Conservation (phyloP, 257 asterid species). For the Oldenlandia corymbosa region DNA sequence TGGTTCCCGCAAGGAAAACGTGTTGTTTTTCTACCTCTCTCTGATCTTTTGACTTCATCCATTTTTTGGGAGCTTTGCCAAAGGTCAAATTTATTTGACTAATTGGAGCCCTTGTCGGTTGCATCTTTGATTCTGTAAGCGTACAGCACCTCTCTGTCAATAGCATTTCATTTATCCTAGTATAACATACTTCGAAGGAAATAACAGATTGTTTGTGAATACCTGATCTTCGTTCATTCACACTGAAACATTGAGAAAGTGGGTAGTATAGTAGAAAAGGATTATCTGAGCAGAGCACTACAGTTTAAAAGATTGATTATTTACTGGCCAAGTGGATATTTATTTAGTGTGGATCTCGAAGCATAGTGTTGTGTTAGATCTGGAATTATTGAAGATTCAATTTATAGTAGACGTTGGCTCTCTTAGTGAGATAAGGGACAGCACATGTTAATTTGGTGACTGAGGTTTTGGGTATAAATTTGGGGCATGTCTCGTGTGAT, state of each 20-base stretch:
- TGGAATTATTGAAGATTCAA: constrained; percentile 16
- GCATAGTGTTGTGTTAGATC: constrained; percentile 24
- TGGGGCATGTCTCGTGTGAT: too few relatives aligned
- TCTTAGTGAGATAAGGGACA: constrained; percentile 9
- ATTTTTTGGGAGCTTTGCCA: too few relatives aligned
- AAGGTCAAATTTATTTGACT: not conserved
- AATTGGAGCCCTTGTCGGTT: constrained; percentile 3
- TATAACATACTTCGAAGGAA: not conserved
- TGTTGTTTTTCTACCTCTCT: not conserved
- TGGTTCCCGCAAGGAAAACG: constrained; percentile 12
- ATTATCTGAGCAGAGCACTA: constrained; percentile 8
- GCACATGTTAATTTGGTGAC: constrained; percentile 17
- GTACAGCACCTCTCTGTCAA: not conserved
- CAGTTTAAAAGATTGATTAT: constrained; percentile 9
- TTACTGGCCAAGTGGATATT: constrained; percentile 8
- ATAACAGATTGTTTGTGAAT: not conserved
- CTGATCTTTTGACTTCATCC: not conserved
- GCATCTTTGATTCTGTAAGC: constrained; percentile 8
- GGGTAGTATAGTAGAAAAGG: not conserved
- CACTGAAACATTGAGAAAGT: not conserved
- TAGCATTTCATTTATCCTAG: not conserved
- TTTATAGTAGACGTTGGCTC: constrained; percentile 4
- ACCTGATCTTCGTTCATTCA: constrained; percentile 6
- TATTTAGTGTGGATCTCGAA: constrained; percentile 24
- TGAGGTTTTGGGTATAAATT: constrained; percentile 13